Base-by-base conservation (phyloP, 208 protist species). In the Trypanosoma conorhini region DNA sequence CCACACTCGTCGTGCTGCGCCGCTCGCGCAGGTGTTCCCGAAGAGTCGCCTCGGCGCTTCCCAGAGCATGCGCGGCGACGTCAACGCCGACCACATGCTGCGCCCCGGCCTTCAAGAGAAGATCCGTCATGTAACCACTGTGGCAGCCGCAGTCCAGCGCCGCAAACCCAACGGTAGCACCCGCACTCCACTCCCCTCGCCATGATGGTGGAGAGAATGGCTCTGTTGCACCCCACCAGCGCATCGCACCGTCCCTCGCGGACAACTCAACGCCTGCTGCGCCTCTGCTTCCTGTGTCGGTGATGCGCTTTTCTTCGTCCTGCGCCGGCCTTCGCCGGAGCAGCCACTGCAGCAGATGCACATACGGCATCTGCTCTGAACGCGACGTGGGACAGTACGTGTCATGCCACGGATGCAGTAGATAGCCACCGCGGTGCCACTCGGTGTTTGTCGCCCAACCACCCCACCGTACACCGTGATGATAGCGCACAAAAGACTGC, bases 321-420 rank as follows among this genome's bases (percentile, higher is more conserved):
- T 19, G 19, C 3, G 33, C 5, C 9, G 67, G 54, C 42, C 69
- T 77, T 57, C 8, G 28, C 19, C 70, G 73, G 19, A 79, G 40
- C 71, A 95, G 77, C 87, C 89, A 95, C 54, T 87, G 89, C 38
- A 95, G 74, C n/a, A 92, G 40, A 61, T 92, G 86, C 35, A 92
- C 89, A 64, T 87, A 91, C 13, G 89, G 85, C 78, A 86, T 89
- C 67, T 95, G 89, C 66, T 79, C 74, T 10, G 71, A 76, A 13
- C 63, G 75, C 8, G 83, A 84, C 10, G 77, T 60, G 1, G 89
- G 89, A 68, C 89, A 95, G 72, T 83, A 79, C 21, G 88, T 70
- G 44, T 70, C 73, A 58, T 86, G 81, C 82, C 84, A 95, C 33
- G 89, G 89, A 65, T 90, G 89, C 31, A 95, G 72, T 10, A 62